Percentiles rank a stretch among this genome's conserved stretches.
phyloP scores from a whole-genome alignment of 352 stramenopile species.

The Labyrinthula sp. region DNA sequence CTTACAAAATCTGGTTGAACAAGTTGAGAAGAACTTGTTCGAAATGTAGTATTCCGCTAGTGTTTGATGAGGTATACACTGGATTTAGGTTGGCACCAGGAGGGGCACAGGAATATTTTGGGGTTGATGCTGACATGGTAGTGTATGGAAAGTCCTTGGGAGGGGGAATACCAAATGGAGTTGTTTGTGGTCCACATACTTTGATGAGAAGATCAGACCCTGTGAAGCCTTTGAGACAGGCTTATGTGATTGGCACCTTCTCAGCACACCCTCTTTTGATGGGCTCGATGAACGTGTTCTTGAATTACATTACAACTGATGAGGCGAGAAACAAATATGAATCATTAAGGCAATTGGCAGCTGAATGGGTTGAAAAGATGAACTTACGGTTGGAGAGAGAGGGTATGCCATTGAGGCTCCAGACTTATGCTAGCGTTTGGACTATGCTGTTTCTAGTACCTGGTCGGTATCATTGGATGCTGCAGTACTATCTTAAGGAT shows the following conservation, averaged over 20 bases:
- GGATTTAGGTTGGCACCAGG: slow-evolving; percentile 32
- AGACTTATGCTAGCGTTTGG: slow-evolving; percentile 32
- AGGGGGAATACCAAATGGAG: slow-evolving; percentile 31
- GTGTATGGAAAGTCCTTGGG: slow-evolving; percentile 32
- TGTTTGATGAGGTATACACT: slow-evolving; percentile 36
- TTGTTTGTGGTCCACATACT: slow-evolving; percentile 29
- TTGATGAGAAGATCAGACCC: slow-evolving; percentile 32
- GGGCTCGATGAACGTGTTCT: slow-evolving; percentile 31
- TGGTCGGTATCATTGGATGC: slow-evolving; percentile 34
- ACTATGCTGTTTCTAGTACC: slow-evolving; percentile 33
- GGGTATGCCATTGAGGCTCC: slow-evolving; percentile 23
- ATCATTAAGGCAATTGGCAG: slow-evolving; percentile 14
- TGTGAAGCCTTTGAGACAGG: slow-evolving; percentile 27
- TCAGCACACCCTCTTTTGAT: slow-evolving; percentile 30
- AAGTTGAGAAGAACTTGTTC: slow-evolving; percentile 24
- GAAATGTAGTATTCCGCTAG: slow-evolving; percentile 16
- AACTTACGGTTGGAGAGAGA: slow-evolving; percentile 21
- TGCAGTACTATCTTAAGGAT: slow-evolving; percentile 34
- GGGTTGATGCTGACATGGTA: slow-evolving; percentile 33
- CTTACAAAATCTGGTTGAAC: slow-evolving; percentile 32
- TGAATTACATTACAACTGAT: slow-evolving; percentile 18
- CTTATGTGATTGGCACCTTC: slow-evolving; percentile 34
- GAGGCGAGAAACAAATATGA: slow-evolving; percentile 28
- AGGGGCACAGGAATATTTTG: slow-evolving; percentile 34
- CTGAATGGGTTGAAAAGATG: slow-evolving; percentile 25